Base-by-base conservation (phyloP, 2,329 filamentous ascomycete genomes). In the Aureobasidium mangrovei region DNA sequence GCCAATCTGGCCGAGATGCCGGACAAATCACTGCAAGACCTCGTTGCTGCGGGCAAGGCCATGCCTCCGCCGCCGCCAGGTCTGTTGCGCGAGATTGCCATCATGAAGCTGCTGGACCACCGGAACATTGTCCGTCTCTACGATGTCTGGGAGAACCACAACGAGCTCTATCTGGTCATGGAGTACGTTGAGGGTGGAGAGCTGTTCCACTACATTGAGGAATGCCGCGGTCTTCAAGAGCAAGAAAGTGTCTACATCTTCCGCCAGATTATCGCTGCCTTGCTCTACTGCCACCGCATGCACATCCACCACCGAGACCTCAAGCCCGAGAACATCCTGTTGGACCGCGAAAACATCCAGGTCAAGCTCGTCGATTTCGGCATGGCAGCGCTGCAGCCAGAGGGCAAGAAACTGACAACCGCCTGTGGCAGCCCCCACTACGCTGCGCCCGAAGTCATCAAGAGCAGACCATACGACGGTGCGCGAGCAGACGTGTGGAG, bases 311-410 rank as follows among this genome's bases (percentile, higher is more conserved):
- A 98, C 67, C 86, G 93, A 27, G 93, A 98, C 63, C 76, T 98
- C 52, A 98, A 98, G 70, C 93, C 91, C 0, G 93, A 98, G 71
- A 98, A 98, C 63, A 96, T 98, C 43, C 77, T 98, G 18, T 77
- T 98, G 48, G 90, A 90, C 55, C 75, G 76, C 3, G 75, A 84
- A 4, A 71, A 67, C 44, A 79, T 85, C 52, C 83, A 87, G 56
- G 83, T 97, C 68, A 98, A 97, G 71, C 84, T 98, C 62, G 91
- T 91, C 49, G 93, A 98, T 69, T 98, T 98, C 69, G 91, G 93
- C 40, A 96, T 98, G 91, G 93, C 93, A 42, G 91, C 91, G 3
- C 76, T 97, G 40, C 91, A 97, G 67, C 87, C 87, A 3, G 79
- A 82, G 27, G 85, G 83, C 7, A 84, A 89, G 60, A 84, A 84